Conservation (phyloP, 2,329 filamentous ascomycete species). For the Diaporthe sp. region DNA sequence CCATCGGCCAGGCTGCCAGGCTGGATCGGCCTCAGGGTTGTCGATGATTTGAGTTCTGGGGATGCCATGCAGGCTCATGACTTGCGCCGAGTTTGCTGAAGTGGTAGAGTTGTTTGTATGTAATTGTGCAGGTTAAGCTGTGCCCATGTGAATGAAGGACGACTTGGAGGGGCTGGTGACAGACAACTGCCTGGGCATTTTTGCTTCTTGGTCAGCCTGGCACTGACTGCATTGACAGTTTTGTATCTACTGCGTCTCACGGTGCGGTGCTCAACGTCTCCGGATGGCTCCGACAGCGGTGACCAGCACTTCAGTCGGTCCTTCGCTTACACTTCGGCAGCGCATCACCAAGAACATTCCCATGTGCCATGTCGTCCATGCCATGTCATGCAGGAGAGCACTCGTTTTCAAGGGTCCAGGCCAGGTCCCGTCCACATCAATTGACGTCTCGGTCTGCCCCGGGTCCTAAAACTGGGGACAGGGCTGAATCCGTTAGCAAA, state of each 20-base stretch:
- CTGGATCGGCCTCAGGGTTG: conserved; percentile 11
- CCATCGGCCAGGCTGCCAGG: conserved; percentile 11
- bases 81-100: not conserved
- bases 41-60: not conserved
- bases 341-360: not conserved
- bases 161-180: not conserved
- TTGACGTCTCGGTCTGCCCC: conserved; percentile 27
- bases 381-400: conserved; percentile 13
- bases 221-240: conserved; percentile 3
- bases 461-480: conserved; percentile 37
- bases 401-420: conserved; percentile 29
- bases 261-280: not conserved
- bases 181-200: not conserved
- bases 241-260: not conserved
- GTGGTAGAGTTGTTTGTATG: not conserved
- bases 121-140: not conserved
- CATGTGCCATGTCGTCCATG: not conserved
- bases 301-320: not conserved
- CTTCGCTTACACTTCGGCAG: not conserved
- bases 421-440: not conserved
- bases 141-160: not conserved
- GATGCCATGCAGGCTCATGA: not conserved
- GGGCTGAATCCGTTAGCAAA: conserved; percentile 43
- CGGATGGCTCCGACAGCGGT: not conserved
- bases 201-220: not conserved